Conservation (phyloP, 345 rosid species). For the Brassica incana region DNA sequence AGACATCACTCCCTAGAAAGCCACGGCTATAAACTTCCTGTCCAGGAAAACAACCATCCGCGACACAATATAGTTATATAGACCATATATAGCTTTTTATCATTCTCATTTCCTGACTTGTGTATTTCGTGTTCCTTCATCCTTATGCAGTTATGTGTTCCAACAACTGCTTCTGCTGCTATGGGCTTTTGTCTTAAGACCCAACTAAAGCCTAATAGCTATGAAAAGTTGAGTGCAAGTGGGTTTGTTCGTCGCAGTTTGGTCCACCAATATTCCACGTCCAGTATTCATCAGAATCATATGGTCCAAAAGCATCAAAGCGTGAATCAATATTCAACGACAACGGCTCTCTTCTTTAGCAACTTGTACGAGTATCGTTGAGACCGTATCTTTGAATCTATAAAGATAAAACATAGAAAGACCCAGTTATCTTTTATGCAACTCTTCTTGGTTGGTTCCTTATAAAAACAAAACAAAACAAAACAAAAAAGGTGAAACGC, state of each 20-base stretch:
- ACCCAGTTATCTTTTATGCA: neutral
- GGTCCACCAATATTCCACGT: slow-evolving; percentile 29
- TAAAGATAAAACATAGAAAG: neutral
- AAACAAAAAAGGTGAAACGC: neutral
- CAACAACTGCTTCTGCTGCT: too few relatives aligned
- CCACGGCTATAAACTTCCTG: too few relatives aligned
- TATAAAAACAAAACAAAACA: neutral
- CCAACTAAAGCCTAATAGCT: neutral
- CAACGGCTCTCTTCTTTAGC: slow-evolving; percentile 16
- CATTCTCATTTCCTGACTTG: too few relatives aligned
- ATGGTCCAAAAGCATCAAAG: slow-evolving; percentile 37
- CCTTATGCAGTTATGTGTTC: too few relatives aligned
- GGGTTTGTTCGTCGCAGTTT: neutral
- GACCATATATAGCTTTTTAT: too few relatives aligned
- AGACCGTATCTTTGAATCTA: slow-evolving; percentile 29
- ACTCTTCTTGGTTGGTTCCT: slow-evolving; percentile 1
- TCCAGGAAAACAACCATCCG: too few relatives aligned
- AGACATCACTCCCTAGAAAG: too few relatives aligned
- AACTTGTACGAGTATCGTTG: slow-evolving; percentile 28
- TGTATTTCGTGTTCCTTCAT: too few relatives aligned
- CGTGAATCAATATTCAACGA: slow-evolving; percentile 12
- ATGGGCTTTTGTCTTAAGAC: neutral
- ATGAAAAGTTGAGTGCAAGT: slow-evolving; percentile 29
- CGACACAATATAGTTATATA: too few relatives aligned
- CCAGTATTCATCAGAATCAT: slow-evolving; percentile 15